Base-by-base conservation (phyloP, 2,329 filamentous ascomycete genomes). In the Geosmithia flava region DNA sequence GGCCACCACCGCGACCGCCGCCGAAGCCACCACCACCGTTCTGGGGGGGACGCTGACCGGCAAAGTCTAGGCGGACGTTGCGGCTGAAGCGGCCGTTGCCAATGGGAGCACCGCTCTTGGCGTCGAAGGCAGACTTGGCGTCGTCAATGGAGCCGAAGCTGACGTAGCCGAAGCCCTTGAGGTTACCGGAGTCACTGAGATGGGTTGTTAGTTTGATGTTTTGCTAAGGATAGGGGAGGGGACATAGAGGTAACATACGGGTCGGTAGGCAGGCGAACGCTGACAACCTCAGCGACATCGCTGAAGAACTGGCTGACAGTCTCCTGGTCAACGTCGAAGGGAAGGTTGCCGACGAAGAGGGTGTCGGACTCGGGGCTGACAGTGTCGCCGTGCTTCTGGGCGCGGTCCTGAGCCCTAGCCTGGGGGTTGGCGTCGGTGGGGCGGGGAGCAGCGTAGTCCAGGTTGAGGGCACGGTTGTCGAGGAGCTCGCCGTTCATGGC, bases 121-220 rank as follows among this genome's bases (percentile, higher is more conserved):
- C 70, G 57, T 83, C 74, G 57, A 87, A 80, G 20, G 82, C 90
- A 58, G 72, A 69, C 69, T 84, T 86, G 59, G 90, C 87, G 59
- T 95, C 89, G 27, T 95, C 88, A 52, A 93, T 66, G 17, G 84
- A 85, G 57, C 72, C 70, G 74, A 91, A 95, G 61, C 83, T 83
- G 53, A 95, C 83, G 64, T 96, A 96, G 48, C 87, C 90, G 67
- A 94, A 95, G 50, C 90, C 90, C 82, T 95, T 95, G 62, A 84
- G 82, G 57, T 81, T 79, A 54, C 88, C 89, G 53, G 81, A 81
- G 52, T 95, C 88, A 64, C 81, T 82, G 15, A 45, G 23, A 33
- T 20, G 17, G 11, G 15, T 29, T 45, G 37, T 48, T 48, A 49
- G 48, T 20, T 15, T 45, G 42, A 20, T 23, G 29, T 5, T 7